Evolutionary conservation across 2,329 filamentous ascomycete species (phyloP).

Genomic region (Aspergillus arachidicola): DNA sequence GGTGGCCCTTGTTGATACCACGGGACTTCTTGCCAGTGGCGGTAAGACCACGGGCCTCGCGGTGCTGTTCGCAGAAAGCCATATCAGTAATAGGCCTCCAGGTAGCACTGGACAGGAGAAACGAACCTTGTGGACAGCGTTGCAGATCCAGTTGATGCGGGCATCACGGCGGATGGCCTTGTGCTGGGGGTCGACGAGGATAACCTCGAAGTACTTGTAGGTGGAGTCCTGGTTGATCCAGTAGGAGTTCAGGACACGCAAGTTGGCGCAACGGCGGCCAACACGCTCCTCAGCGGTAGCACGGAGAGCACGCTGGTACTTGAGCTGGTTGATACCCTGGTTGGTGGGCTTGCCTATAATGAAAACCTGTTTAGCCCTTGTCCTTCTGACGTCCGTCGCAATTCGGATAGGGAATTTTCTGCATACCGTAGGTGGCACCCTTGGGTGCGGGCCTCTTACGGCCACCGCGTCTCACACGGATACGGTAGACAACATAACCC

Average conservation of each 20-base stretch:
- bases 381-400: constrained; percentile 23
- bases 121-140: constrained; percentile 89
- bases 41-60: constrained; percentile 95
- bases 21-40: constrained; percentile 99
- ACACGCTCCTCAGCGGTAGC: constrained; percentile 99
- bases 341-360: constrained; percentile 96
- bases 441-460: constrained; percentile 95
- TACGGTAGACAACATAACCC: constrained; percentile 99
- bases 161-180: constrained; percentile 99
- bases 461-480: constrained; percentile 96
- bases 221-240: constrained; percentile 99
- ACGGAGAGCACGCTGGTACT: constrained; percentile 99
- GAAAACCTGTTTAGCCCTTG: constrained; percentile 21
- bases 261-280: constrained; percentile 96
- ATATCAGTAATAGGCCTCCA: constrained; percentile 21
- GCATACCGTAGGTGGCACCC: constrained; percentile 97
- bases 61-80: constrained; percentile 63
- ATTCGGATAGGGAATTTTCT: constrained; percentile 4
- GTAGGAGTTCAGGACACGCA: constrained; percentile 99
- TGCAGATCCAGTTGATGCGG: constrained; percentile 99
- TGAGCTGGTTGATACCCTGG: constrained; percentile 99
- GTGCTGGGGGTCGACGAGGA: constrained; percentile 99
- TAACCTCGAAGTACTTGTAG: constrained; percentile 99
- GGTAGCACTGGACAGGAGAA: background rate
- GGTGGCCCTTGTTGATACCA: constrained; percentile 98